phyloP scores from a whole-genome alignment of 2,329 filamentous ascomycete species.

The Cladophialophora chaetospira region DNA sequence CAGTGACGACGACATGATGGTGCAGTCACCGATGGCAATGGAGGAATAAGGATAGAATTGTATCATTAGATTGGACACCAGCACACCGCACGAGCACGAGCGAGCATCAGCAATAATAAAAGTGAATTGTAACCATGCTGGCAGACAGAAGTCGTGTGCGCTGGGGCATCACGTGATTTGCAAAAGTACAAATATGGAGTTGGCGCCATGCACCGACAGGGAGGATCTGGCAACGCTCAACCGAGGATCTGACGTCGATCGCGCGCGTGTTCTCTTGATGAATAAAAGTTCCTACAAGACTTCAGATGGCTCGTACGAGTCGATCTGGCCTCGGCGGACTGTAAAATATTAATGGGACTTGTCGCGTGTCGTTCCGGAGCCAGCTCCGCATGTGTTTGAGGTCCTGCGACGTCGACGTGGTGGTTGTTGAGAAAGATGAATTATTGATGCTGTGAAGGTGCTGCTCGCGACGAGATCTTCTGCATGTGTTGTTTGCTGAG shows the following conservation, averaged over 20 bases:
- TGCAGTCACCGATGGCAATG: conserved; percentile 2
- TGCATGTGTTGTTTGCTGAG: conserved; percentile 10
- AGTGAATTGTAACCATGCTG: background rate
- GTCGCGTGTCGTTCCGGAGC: conserved; percentile 23
- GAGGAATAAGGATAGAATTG: conserved; percentile 1
- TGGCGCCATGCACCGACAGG: conserved; percentile 21
- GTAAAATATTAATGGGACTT: conserved; percentile 8
- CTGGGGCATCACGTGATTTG: conserved; percentile 26
- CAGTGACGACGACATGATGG: conserved; percentile 34
- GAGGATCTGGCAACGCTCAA: conserved; percentile 27
- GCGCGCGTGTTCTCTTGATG: conserved; percentile 5
- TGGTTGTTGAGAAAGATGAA: conserved; percentile 15
- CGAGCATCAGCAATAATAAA: background rate
- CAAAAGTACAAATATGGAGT: conserved; percentile 29
- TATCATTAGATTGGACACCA: conserved; percentile 8
- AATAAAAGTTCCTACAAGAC: conserved; percentile 27
- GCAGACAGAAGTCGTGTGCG: background rate
- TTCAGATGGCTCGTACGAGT: background rate
- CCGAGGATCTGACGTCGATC: conserved; percentile 35
- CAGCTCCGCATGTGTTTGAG: conserved; percentile 14
- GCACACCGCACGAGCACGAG: background rate
- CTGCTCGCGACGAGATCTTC: conserved; percentile 22
- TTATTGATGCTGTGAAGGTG: conserved; percentile 28
- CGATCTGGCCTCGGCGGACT: background rate
- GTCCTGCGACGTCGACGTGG: background rate